Base-by-base conservation (phyloP, 2,329 filamentous ascomycete genomes). In the Ramichloridium luteum region DNA sequence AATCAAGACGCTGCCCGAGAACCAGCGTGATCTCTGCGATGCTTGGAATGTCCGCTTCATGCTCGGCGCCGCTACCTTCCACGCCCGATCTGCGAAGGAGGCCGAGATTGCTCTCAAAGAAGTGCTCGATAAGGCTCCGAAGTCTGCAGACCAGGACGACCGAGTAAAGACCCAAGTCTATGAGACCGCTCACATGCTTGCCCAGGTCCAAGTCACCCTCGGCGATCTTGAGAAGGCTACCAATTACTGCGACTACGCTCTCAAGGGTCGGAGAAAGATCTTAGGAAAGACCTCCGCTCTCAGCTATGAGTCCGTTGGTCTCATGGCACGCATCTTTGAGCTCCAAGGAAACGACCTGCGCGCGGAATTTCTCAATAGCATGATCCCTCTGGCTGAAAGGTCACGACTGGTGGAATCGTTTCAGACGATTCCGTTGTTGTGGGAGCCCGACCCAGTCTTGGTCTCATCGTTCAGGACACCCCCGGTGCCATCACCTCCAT, bases 291-390 rank as follows among this genome's bases (percentile, higher is more conserved):
- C 36, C n/a, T 43, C 40, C 28, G 34, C 39, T 6, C 39, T 39
- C 6, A 40, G 47, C 15, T 38, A 49, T 18, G 49, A 50, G 30
- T 51, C 50, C 11, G 39, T 45, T 28, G 46, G 47, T 9, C 42
- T 53, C 26, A 50, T 51, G 46, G 45, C 48, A 15, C 43, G 47
- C 22, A 48, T 53, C 25, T 45, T 28, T 6, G 16, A 33, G n/a
- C 30, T 42, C 5, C 31, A 32, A 25, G 29, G 34, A 11, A 39
- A 39, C 16, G 16, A 29, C 16, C 16, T 37, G n/a, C 27, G 31
- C n/a, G 32, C 36, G 2, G 34, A 37, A 15, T 34, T 37, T 17
- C 37, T 36, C 23, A 26, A 31, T 16, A 31, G 13, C 16, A 42
- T 39, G 25, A 37, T 42, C 11, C 39, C 39, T 1, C 33, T 39